These are phyloP conservation scores for Arthroderma sp. DNA, from an alignment of 2,329 filamentous ascomycete genomes.

Conservation along the genomic window DNA sequence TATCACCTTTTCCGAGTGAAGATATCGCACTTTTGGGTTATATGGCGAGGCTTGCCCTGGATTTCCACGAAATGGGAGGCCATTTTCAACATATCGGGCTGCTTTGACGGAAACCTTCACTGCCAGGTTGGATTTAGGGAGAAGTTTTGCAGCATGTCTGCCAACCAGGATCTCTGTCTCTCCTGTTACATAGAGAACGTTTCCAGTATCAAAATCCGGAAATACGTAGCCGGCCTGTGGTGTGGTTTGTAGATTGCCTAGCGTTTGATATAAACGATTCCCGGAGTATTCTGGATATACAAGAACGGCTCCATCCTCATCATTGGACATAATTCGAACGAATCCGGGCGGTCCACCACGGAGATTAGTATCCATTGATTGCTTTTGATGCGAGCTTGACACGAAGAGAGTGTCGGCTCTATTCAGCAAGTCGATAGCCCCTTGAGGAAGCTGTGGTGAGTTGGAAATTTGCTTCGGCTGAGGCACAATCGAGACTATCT, in stretches of 20 bases:
- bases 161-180: conserved; percentile 53
- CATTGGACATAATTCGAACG: conserved; percentile 51
- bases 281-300: conserved; percentile 77
- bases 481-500: conserved; percentile 43
- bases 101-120: conserved; percentile 52
- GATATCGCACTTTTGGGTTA: conserved; percentile 57
- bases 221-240: conserved; percentile 57
- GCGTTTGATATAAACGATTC: conserved; percentile 69
- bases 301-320: conserved; percentile 35
- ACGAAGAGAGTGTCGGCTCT: conserved; percentile 68
- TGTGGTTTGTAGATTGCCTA: conserved; percentile 60
- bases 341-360: conserved; percentile 65
- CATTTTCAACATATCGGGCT: conserved; percentile 48
- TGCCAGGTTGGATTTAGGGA: conserved; percentile 59
- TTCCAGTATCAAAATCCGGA: conserved; percentile 59
- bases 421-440: conserved; percentile 46
- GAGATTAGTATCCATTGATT: conserved; percentile 72
- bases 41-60: conserved; percentile 56
- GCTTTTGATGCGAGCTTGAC: conserved; percentile 47
- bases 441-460: conserved; percentile 35
- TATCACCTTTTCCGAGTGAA: conserved; percentile 43
- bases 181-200: conserved; percentile 64
- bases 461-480: conserved; percentile 39
- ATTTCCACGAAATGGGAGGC: conserved; percentile 55
- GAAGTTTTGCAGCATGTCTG: conserved; percentile 44